Percentiles rank a stretch among this genome's conserved stretches.
phyloP scores from a whole-genome alignment of 164 flowering plant species.

The Kalanchoe fedtschenkoi region DNA sequence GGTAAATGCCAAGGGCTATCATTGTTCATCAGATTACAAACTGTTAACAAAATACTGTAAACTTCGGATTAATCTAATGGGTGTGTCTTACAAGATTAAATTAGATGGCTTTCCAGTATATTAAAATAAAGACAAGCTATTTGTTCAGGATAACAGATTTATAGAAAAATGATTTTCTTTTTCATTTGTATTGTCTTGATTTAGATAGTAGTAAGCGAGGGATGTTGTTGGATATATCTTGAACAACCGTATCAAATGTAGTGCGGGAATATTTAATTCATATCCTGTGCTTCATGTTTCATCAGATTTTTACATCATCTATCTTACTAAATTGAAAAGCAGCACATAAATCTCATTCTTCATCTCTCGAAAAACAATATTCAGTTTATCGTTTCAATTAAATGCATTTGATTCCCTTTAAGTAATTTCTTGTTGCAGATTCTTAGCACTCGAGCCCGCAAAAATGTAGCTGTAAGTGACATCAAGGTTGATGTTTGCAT shows the following conservation, averaged over 20 bases:
- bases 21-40: not conserved
- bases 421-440: conserved; percentile 30
- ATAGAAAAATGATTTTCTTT: not conserved
- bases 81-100: not conserved
- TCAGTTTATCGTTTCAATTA: not conserved
- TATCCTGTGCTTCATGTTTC: not conserved
- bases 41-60: too few relatives aligned
- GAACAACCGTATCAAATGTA: not conserved
- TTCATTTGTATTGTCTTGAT: not conserved
- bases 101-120: not conserved
- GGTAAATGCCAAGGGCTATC: conserved; percentile 29
- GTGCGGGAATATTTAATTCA: not conserved
- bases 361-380: not conserved
- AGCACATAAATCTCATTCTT: not conserved
- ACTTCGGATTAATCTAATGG: too few relatives aligned
- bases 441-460: conserved; percentile 78
- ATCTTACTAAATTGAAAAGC: not conserved
- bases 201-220: not conserved
- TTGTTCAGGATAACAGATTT: too few relatives aligned
- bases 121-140: too few relatives aligned
- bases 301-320: not conserved
- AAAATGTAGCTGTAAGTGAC: conserved; percentile 68
- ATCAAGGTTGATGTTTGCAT: conserved; percentile 85
- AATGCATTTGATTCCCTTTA: not conserved
- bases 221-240: not conserved